Conservation (phyloP, 768 basidiomycete genomes). For the Phylloporus sp. region DNA sequence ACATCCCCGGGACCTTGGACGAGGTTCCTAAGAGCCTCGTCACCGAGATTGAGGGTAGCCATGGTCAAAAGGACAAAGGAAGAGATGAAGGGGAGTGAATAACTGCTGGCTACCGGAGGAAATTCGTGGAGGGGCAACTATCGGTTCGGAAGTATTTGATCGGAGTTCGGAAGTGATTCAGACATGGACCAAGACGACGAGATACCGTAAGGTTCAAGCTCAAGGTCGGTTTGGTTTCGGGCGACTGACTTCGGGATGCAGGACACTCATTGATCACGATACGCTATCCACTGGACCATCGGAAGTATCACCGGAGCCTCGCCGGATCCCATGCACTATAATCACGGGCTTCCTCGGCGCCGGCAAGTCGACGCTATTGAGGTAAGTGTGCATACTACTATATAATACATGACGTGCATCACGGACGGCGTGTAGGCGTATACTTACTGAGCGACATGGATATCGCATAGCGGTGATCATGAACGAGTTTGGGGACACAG, state of each 20-base stretch:
- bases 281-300: background rate
- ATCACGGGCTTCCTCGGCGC: slow-evolving; percentile 94
- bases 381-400: slow-evolving; percentile 35
- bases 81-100: background rate
- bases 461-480: slow-evolving; percentile 96
- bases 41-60: slow-evolving; percentile 25
- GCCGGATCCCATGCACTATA: slow-evolving; percentile 79
- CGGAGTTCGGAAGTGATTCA: slow-evolving; percentile 26
- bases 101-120: background rate
- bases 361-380: slow-evolving; percentile 90
- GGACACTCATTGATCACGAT: slow-evolving; percentile 32
- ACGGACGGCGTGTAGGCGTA: slow-evolving; percentile 48
- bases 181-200: slow-evolving; percentile 54
- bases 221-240: slow-evolving; percentile 5
- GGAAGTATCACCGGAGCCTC: slow-evolving; percentile 9
- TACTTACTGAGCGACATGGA: slow-evolving; percentile 89
- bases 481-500: slow-evolving; percentile 97
- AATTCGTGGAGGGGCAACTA: slow-evolving; percentile 3
- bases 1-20: slow-evolving; percentile 78
- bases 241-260: slow-evolving; percentile 10
- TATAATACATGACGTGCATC: background rate
- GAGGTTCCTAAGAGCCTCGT: slow-evolving; percentile 48
- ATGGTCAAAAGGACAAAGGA: slow-evolving; percentile 5
- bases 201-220: slow-evolving; percentile 54
- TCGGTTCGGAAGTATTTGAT: slow-evolving; percentile 16